phyloP scores from a whole-genome alignment of 2,329 filamentous ascomycete species.

The Paramyrothecium roridum region DNA sequence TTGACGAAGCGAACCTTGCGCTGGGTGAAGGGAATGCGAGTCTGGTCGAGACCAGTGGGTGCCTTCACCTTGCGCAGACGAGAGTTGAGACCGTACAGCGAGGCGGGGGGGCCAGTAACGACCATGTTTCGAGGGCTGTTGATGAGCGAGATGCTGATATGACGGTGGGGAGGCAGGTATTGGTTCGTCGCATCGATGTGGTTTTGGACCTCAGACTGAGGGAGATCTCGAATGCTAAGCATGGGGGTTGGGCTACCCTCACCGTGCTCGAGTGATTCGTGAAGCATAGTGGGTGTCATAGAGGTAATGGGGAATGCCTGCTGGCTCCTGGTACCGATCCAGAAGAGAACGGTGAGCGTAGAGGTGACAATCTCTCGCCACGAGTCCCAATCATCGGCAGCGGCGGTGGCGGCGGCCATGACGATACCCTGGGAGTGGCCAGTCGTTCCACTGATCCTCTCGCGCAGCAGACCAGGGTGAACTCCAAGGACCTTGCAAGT shows the following conservation, averaged over 20 bases:
- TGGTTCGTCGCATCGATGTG: constrained; percentile 97
- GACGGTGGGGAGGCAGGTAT: constrained; percentile 86
- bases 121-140: constrained; percentile 98
- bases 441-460: constrained; percentile 81
- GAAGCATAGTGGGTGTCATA: constrained; percentile 82
- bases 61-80: constrained; percentile 96
- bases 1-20: constrained; percentile 96
- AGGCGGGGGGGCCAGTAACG: constrained; percentile 92
- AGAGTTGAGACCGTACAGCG: constrained; percentile 91
- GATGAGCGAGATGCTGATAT: constrained; percentile 91
- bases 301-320: constrained; percentile 96
- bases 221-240: constrained; percentile 93
- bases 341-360: constrained; percentile 91
- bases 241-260: constrained; percentile 97
- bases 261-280: constrained; percentile 89
- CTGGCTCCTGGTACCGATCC: constrained; percentile 96
- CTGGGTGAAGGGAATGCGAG: constrained; percentile 88
- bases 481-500: constrained; percentile 89
- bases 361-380: constrained; percentile 78
- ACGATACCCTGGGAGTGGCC: constrained; percentile 97
- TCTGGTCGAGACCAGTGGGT: constrained; percentile 95
- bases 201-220: constrained; percentile 84
- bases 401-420: constrained; percentile 86
- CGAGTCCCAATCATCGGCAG: constrained; percentile 88
- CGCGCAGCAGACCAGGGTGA: constrained; percentile 82